Evolutionary conservation across 179 eudicot genomes (phyloP).

Genomic region (Nepenthes alata): DNA sequence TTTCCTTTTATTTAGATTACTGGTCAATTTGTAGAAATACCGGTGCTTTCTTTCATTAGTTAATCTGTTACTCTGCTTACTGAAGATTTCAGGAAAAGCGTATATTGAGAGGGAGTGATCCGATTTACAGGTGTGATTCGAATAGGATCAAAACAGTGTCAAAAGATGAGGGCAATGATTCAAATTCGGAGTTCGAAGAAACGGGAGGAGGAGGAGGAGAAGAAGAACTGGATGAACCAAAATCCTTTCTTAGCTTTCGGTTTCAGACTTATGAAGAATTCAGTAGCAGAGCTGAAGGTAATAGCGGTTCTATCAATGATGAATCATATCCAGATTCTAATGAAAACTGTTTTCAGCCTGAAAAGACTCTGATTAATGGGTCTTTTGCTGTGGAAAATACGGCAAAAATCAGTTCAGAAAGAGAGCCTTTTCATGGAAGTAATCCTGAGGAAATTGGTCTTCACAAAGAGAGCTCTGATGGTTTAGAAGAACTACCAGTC

Average conservation of each 20-base stretch:
- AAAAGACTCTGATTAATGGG: neutral
- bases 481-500: neutral
- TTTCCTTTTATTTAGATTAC: neutral
- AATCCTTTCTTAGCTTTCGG: slow-evolving; percentile 39
- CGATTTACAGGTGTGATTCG: neutral
- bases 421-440: neutral
- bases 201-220: slow-evolving; percentile 9
- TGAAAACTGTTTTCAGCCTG: too few relatives aligned
- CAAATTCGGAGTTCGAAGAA: slow-evolving; percentile 8
- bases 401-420: neutral
- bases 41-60: too few relatives aligned
- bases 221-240: slow-evolving; percentile 17
- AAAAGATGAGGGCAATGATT: neutral
- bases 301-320: neutral
- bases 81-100: slow-evolving; percentile 18
- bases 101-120: neutral
- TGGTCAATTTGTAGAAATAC: neutral
- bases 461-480: neutral
- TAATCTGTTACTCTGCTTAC: neutral
- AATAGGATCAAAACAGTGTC: neutral
- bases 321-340: neutral
- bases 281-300: neutral
- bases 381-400: slow-evolving; percentile 1
- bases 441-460: neutral
- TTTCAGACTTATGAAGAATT: slow-evolving; percentile 71